Evolutionary conservation across 305 asterid species (phyloP), one percentile per base, ranked within the genome.

Genomic region (Fraxinus albicans): DNA sequence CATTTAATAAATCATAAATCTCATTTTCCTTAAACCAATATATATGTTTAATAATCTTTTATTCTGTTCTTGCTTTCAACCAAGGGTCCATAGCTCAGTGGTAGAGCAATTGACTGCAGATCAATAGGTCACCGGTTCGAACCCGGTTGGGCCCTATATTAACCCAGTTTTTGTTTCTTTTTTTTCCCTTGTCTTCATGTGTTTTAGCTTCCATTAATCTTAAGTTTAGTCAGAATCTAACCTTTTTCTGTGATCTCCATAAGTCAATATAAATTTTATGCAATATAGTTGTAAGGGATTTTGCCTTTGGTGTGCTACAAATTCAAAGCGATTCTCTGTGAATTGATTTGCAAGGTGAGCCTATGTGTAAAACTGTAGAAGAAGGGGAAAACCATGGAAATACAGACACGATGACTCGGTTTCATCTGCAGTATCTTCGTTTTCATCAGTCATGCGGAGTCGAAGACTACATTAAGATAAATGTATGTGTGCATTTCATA

Each of bases 41-140:
- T 47, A 13, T n/a, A 47, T n/a, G 2, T 50, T 4, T 53, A 17
- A 53, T 53, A 13, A 10, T 2, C 0, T 5, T 17, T 4, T 53
- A 53, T 53, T 53, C 25, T 0, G 25, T 17, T 6, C 0, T 4
- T 17, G 8, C 23, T 55, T 55, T 55, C 67, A 6, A n/a, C 67
- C 21, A 15, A 15, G 38, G 98, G 98, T 93, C 93, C 91, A 91
- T 95, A 95, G 97, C 98, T 95, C 98, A 95, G 98, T 95, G 95
- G 98, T 95, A 93, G 98, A 92, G 98, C 98, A 95, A 89, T 94
- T 91, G 96, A 95, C 98, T 94, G 98, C 98, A 95, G 97, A 95
- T 94, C 97, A 92, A 93, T 89, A 95, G 98, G 97, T 95, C 98
- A 91, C 94, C 96, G 94, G 94, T 95, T 95, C 95, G 95, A 95